Base-by-base conservation (phyloP, 176 grass and related monocot species). In the Hyparrhenia diplandra region DNA sequence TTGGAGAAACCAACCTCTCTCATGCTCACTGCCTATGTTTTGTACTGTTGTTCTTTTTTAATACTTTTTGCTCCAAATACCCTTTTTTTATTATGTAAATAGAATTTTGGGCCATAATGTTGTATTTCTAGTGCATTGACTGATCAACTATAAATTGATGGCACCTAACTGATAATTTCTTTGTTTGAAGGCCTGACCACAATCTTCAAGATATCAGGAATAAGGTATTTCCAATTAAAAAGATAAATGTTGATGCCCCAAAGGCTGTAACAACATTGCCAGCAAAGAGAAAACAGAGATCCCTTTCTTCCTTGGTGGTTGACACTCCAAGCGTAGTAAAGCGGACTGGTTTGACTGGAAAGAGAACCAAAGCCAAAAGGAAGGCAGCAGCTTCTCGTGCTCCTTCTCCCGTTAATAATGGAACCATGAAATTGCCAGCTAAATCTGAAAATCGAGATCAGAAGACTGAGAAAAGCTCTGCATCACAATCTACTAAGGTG, bases 281-380 rank as follows among this genome's bases (percentile, higher is more conserved):
- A 72, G 77, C 67, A 75, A 92, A 90, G 82, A 93, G 80, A 71
- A 99, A 99, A 80, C 87, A 99, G 74, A 93, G 89, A 73, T 96
- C 91, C 74, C 87, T 99, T 84, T 96, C 97, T 80, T 99, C 97
- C 69, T 93, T 99, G 80, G 93, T 76, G 10, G 90, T 99, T 68
- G 84, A 76, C 8, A 76, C 85, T 76, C 93, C 93, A 69, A 88
- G 75, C 20, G 78, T 92, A 74, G 81, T 89, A 42, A 87, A 47
- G 72, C 82, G 64, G 18, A 73, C 79, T 75, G 74, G 88, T 79
- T 81, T 93, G 69, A 96, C 87, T 43, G 91, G 93, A 80, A 84
- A 83, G 72, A 85, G 97, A 86, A 92, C 89, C 52, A 99, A 92
- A 82, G 35, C 59, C 83, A 79, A 67, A 58, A 95, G 86, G 87